A percentile compares a stretch with the other conserved stretches of the same genome.
These are phyloP conservation scores for Excoecaria agallocha DNA, from an alignment of 345 rosid species.

Conservation along the genomic window DNA sequence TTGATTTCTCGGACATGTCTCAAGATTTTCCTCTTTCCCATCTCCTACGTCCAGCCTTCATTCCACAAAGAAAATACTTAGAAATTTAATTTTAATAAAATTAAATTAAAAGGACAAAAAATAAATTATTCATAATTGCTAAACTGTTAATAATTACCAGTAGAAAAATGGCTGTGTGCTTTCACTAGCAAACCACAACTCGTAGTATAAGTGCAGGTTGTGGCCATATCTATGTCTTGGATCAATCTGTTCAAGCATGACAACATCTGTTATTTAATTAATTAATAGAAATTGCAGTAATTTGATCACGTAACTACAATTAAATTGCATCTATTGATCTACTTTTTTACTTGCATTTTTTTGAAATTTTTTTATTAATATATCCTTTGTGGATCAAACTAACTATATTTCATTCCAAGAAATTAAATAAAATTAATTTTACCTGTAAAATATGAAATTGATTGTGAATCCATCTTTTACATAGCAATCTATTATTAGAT, in stretches of 20 bases:
- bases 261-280: not conserved
- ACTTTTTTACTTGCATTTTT: too few relatives aligned
- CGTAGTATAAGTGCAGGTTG: constrained; percentile 57
- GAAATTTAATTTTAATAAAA: not conserved
- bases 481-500: too few relatives aligned
- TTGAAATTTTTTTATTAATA: too few relatives aligned
- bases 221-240: constrained; percentile 74
- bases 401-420: too few relatives aligned
- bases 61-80: constrained; percentile 7
- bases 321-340: too few relatives aligned
- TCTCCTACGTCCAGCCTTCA: constrained; percentile 81
- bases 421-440: too few relatives aligned
- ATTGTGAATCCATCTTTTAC: too few relatives aligned
- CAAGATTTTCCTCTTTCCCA: constrained; percentile 60
- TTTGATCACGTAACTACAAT: too few relatives aligned
- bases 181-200: constrained; percentile 56
- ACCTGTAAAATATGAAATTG: too few relatives aligned
- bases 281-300: too few relatives aligned
- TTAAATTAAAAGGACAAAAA: not conserved
- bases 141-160: constrained; percentile 37
- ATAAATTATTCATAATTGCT: not conserved
- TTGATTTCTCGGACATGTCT: constrained; percentile 44
- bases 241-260: constrained; percentile 48
- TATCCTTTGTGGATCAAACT: too few relatives aligned
- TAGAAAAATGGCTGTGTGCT: constrained; percentile 72